A percentile compares a stretch with the other conserved stretches of the same genome.
phyloP scores from a whole-genome alignment of 176 grass and related monocot genomes.

The Elymus sibiricus region DNA sequence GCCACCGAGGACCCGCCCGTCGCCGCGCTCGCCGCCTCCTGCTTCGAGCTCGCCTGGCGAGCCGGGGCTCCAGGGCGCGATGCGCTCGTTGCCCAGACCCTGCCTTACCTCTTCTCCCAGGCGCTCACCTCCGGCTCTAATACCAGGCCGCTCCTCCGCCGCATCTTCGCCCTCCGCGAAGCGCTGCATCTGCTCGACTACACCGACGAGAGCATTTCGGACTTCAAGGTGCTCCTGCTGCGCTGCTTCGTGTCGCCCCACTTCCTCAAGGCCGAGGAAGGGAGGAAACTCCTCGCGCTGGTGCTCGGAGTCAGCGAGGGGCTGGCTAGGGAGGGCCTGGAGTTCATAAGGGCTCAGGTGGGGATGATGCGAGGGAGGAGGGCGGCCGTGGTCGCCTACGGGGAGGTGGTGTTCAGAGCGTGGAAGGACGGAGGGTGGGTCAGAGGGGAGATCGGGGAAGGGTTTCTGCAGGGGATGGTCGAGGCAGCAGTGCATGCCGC shows the following conservation, averaged over 20 bases:
- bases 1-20: slow-evolving; percentile 52
- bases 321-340: slow-evolving; percentile 62
- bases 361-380: slow-evolving; percentile 53
- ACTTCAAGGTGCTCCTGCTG: slow-evolving; percentile 73
- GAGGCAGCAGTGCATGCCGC: slow-evolving; percentile 60
- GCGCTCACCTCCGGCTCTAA: slow-evolving; percentile 45
- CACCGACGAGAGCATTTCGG: slow-evolving; percentile 78
- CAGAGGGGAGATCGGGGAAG: slow-evolving; percentile 58
- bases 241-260: slow-evolving; percentile 67
- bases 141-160: slow-evolving; percentile 57
- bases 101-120: slow-evolving; percentile 75
- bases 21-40: slow-evolving; percentile 49
- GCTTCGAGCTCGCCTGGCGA: slow-evolving; percentile 84
- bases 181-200: slow-evolving; percentile 84
- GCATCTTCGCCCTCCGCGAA: slow-evolving; percentile 69
- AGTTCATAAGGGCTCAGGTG: slow-evolving; percentile 67
- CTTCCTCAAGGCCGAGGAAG: slow-evolving; percentile 74
- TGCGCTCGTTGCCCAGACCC: slow-evolving; percentile 68
- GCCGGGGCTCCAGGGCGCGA: slow-evolving; percentile 55
- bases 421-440: slow-evolving; percentile 66
- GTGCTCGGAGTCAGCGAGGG: slow-evolving; percentile 65
- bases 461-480: slow-evolving; percentile 69
- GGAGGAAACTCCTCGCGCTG: slow-evolving; percentile 59
- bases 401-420: slow-evolving; percentile 76
- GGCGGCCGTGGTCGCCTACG: slow-evolving; percentile 62